A percentile compares a stretch with the other conserved stretches of the same genome.
Conservation (phyloP, 805 yeast species). For the Candida succiphila region DNA sequence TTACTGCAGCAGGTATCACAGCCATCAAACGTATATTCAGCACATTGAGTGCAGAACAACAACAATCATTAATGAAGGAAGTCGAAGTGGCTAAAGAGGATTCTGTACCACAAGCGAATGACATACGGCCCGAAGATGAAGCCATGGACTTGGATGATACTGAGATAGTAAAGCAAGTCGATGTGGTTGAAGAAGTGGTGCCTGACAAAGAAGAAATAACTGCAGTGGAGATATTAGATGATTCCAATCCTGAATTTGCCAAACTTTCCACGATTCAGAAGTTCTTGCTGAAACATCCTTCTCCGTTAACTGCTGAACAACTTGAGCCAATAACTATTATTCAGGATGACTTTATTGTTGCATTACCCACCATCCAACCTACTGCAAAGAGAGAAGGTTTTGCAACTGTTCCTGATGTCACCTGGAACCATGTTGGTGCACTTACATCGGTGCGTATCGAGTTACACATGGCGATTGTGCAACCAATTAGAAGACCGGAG, state of each 20-base stretch:
- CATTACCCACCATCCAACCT: slow-evolving; percentile 91
- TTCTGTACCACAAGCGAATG: slow-evolving; percentile 3
- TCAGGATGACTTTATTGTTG: slow-evolving; percentile 70
- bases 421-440: slow-evolving; percentile 95
- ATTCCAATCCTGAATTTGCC: slow-evolving; percentile 3
- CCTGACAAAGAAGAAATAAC: not conserved
- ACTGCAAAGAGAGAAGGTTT: slow-evolving; percentile 97
- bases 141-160: slow-evolving; percentile 15
- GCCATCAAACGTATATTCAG: slow-evolving; percentile 89
- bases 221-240: not conserved
- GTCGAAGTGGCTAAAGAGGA: slow-evolving; percentile 1
- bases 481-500: slow-evolving; percentile 90
- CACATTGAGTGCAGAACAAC: slow-evolving; percentile 35
- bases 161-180: not conserved
- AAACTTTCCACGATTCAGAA: slow-evolving; percentile 53
- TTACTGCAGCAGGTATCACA: slow-evolving; percentile 89
- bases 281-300: slow-evolving; percentile 67
- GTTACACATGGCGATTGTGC: slow-evolving; percentile 94
- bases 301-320: slow-evolving; percentile 68
- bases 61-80: slow-evolving; percentile 10
- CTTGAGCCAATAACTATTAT: slow-evolving; percentile 67
- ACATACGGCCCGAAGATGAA: slow-evolving; percentile 6
- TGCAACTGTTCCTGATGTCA: slow-evolving; percentile 96
- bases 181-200: not conserved
- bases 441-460: slow-evolving; percentile 72